Evolutionary conservation across 306 rosid genomes (phyloP).

Genomic region (Vicia villosa): DNA sequence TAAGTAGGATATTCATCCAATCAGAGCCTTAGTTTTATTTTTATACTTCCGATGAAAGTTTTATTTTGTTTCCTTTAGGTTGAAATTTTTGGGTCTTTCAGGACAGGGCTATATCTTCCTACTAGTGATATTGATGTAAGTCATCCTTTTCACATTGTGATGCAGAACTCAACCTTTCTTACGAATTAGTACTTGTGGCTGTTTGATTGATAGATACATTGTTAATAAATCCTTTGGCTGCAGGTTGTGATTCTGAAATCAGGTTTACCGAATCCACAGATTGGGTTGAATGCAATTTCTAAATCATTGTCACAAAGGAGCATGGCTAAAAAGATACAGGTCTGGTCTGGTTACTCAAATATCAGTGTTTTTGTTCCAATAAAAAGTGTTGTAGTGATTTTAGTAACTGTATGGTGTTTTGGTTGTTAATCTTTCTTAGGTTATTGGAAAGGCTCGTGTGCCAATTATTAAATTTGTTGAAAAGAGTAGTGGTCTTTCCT

Average conservation of each 20-base stretch:
- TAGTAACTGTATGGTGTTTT: constrained; percentile 28
- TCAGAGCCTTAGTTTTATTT: not conserved
- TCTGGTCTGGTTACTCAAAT: constrained; percentile 29
- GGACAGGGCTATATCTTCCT: constrained; percentile 95
- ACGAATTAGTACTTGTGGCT: constrained; percentile 6
- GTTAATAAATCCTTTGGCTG: constrained; percentile 24
- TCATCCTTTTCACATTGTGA: constrained; percentile 11
- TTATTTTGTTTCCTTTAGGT: constrained; percentile 56
- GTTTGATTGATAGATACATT: not conserved
- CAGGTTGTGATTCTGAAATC: constrained; percentile 89
- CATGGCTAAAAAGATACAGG: constrained; percentile 86
- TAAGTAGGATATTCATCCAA: not conserved
- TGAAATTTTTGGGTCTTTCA: constrained; percentile 93
- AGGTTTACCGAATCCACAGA: constrained; percentile 74
- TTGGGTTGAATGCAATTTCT: constrained; percentile 88
- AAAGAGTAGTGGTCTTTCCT: constrained; percentile 74
- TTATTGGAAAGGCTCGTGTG: constrained; percentile 93
- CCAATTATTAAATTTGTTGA: constrained; percentile 93
- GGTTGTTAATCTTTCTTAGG: constrained; percentile 50
- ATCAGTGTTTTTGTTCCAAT: constrained; percentile 5
- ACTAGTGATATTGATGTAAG: constrained; percentile 93
- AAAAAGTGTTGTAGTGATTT: not conserved
- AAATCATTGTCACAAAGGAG: constrained; percentile 86
- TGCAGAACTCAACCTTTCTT: not conserved
- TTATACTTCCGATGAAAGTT: not conserved